phyloP scores from a whole-genome alignment of 2,329 filamentous ascomycete species.

The Penicillium sp. region DNA sequence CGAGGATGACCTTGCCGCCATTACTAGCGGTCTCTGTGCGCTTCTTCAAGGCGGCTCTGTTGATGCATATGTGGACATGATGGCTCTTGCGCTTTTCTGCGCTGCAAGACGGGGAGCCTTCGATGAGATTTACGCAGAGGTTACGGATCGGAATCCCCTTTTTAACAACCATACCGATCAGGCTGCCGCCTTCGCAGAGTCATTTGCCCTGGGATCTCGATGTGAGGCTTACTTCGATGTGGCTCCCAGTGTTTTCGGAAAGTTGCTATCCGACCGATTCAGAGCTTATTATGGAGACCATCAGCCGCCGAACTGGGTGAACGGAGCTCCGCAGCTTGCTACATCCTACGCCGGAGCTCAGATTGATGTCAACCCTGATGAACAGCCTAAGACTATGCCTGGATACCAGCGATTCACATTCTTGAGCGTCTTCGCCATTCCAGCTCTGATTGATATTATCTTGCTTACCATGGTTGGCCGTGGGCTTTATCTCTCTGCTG shows the following conservation, averaged over 20 bases:
- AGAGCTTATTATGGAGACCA: constrained; percentile 40
- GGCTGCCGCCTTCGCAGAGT: constrained; percentile 55
- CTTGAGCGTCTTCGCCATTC: constrained; percentile 54
- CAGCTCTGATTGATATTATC: constrained; percentile 54
- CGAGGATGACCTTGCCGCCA: constrained; percentile 29
- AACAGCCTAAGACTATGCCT: constrained; percentile 38
- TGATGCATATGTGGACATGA: constrained; percentile 46
- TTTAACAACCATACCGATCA: constrained; percentile 56
- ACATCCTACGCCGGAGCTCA: constrained; percentile 47
- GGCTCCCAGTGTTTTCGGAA: constrained; percentile 42
- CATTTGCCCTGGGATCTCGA: constrained; percentile 55
- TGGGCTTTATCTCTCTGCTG: constrained; percentile 53
- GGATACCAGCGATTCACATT: constrained; percentile 48
- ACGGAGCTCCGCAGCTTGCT: constrained; percentile 43
- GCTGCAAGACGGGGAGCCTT: constrained; percentile 49
- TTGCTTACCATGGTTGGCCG: constrained; percentile 52
- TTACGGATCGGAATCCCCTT: constrained; percentile 54
- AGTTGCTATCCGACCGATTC: constrained; percentile 36
- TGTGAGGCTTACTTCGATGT: constrained; percentile 57
- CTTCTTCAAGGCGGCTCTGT: constrained; percentile 28
- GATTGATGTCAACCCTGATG: constrained; percentile 45
- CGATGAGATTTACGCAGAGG: constrained; percentile 56
- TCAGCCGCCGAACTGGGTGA: constrained; percentile 44
- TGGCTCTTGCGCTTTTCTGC: constrained; percentile 51
- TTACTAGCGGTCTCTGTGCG: constrained; percentile 33